Conservation (phyloP, 345 rosid genomes). For the Toxicodendron radicans region DNA sequence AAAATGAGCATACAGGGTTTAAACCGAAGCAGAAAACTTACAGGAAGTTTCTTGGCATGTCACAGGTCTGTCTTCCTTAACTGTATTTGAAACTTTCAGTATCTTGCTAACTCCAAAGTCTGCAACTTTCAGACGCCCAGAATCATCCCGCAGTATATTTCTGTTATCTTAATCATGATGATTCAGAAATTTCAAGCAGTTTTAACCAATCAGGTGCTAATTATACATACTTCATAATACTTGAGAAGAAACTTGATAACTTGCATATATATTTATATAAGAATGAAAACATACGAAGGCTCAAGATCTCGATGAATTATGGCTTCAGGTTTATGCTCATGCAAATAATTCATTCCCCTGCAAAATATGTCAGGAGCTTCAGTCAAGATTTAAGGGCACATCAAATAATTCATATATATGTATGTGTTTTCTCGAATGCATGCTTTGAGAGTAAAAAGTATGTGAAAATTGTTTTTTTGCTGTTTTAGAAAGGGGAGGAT, state of each 20-base stretch:
- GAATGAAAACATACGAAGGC: constrained; percentile 67
- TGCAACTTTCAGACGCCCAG: constrained; percentile 75
- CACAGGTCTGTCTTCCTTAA: constrained; percentile 55
- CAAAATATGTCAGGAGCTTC: constrained; percentile 24
- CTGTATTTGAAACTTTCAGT: constrained; percentile 57
- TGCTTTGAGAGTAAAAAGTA: no score
- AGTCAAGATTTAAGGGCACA: neutral
- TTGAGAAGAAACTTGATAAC: constrained; percentile 13
- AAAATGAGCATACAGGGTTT: neutral
- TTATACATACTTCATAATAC: constrained; percentile 8
- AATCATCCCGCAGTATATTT: constrained; percentile 73
- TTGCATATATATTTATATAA: neutral
- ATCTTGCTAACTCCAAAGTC: constrained; percentile 71
- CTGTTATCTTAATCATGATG: constrained; percentile 59
- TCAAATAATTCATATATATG: neutral
- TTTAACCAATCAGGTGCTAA: constrained; percentile 24
- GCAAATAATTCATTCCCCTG: constrained; percentile 92
- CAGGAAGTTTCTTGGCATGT: constrained; percentile 61
- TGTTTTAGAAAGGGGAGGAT: no score
- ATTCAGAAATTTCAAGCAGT: constrained; percentile 35
- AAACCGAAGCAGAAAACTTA: constrained; percentile 33
- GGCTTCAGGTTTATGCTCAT: constrained; percentile 79
- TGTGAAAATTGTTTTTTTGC: no score
- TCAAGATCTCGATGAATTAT: constrained; percentile 82
- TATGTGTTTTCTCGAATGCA: no score